Evolutionary conservation across 345 rosid species (phyloP), one percentile per base, ranked within the genome.

Genomic region (Combretum micranthum): DNA sequence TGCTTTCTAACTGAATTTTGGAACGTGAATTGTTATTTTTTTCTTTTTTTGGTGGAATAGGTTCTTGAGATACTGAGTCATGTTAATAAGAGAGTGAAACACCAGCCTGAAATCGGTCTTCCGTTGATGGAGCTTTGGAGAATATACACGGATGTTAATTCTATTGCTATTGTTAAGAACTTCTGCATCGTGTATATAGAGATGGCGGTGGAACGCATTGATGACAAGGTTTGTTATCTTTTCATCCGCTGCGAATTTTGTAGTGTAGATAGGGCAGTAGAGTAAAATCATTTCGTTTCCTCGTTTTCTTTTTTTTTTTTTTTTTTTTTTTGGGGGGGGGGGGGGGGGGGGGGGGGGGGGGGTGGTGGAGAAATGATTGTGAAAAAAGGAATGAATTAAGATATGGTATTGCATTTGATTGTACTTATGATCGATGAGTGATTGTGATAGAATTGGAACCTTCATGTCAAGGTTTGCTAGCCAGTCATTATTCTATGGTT

Each of bases 51-150:
- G 44, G n/a, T 60, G 13, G 22, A 0, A 22, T 75, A 92, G 98
- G 98, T 88, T 74, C 93, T 92, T 63, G 98, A 92, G 77, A 84
- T 92, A 56, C 65, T 92, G 71, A 86, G 93, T 74, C 98, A 92
- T 63, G 96, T 88, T 64, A 92, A 92, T 80, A 88, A 84, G 80
- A 83, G 96, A 78, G 95, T 92, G 74, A 92, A 88, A 64, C 85
- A 88, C 72, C 95, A 81, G 65, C 77, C 59, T 50, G 83, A 81
- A 53, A 92, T 92, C 63, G 83, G 77, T 55, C 77, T 92, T 75
- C 98, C 98, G 1, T 74, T 92, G 69, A 50, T 50, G 13, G 81
- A 78, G 47, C 66, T 92, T 25, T 92, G 96, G 96, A 73, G 66
- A 59, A 66, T 92, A 72, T 86, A 81, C 65, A 72, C 75, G 12